Base-by-base conservation (phyloP, 2,329 filamentous ascomycete genomes). In the Pyrenochaeta sp. region DNA sequence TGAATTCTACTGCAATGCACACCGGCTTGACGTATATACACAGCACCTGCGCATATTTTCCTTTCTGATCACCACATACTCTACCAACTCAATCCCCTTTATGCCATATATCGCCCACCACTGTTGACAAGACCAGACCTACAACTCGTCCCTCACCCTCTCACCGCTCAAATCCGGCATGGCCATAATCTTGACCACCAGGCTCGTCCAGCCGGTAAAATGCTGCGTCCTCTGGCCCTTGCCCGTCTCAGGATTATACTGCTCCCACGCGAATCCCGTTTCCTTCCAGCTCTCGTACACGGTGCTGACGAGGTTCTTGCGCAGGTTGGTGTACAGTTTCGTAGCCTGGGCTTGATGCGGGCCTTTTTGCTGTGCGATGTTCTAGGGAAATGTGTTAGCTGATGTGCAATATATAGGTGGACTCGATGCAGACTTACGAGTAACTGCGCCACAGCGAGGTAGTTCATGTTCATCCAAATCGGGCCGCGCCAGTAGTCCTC, bases 401-500 rank as follows among this genome's bases (percentile, higher is more conserved):
- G n/a, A n/a, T n/a, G n/a, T n/a, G n/a, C n/a, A n/a, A n/a, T n/a
- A n/a, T n/a, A n/a, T n/a, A n/a, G n/a, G n/a, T n/a, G n/a, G n/a
- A n/a, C n/a, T n/a, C n/a, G n/a, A n/a, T n/a, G n/a, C n/a, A n/a
- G n/a, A 53, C 57, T 48, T 60, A 99, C 77, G 14, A 64, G 79
- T 28, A 97, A 83, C 67, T 90, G 85, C 54, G 85, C 82, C 29
- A 97, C 76, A 27, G 89, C 86, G 58, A 99, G 77, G 71, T 96
- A 97, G 74, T 99, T 99, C 60, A 97, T 93, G 65, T 94, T 94
- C 68, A 99, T 89, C 94, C 94, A 99, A 7, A 99, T 82, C 0
- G 94, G 92, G 54, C 90, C 89, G 45, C 92, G 82, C 94, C 94
- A 99, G 76, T 99, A 99, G 72, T 99, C 96, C 76, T 99, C 94